phyloP scores from a whole-genome alignment of 345 rosid species.

The Salix purpurea region DNA sequence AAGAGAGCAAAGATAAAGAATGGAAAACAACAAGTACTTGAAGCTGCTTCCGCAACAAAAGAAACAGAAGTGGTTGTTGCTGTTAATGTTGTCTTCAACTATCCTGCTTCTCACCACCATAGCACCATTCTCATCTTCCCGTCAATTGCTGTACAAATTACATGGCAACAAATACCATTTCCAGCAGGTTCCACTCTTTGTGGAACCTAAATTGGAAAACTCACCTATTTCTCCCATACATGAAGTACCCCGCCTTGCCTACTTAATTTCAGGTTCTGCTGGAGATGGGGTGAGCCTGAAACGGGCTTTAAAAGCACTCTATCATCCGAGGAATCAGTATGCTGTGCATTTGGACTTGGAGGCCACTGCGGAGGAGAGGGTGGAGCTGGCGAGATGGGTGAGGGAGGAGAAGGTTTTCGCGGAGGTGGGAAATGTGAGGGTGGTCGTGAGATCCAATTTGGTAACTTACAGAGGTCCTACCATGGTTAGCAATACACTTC shows the following conservation, averaged over 20 bases:
- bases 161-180: background rate
- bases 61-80: constrained; percentile 48
- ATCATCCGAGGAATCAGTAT: constrained; percentile 89
- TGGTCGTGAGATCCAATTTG: constrained; percentile 61
- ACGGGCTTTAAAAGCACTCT: constrained; percentile 68
- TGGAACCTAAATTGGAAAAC: constrained; percentile 41
- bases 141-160: constrained; percentile 15
- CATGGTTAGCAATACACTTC: constrained; percentile 88
- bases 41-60: constrained; percentile 20
- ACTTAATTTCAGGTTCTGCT: constrained; percentile 68
- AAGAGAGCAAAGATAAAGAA: background rate
- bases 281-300: constrained; percentile 72
- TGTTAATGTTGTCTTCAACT: constrained; percentile 37
- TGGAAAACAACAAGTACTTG: constrained; percentile 7
- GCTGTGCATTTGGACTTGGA: constrained; percentile 75
- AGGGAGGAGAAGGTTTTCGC: constrained; percentile 44
- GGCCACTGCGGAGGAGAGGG: constrained; percentile 66
- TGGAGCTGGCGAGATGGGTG: constrained; percentile 61
- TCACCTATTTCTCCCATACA: constrained; percentile 16
- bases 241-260: constrained; percentile 58
- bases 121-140: constrained; percentile 27
- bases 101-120: constrained; percentile 31
- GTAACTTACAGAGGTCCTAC: constrained; percentile 91
- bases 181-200: constrained; percentile 35
- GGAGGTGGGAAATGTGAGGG: constrained; percentile 67